Conservation (phyloP, 1,139 yeast species). For the Lipomyces yarrowii region DNA sequence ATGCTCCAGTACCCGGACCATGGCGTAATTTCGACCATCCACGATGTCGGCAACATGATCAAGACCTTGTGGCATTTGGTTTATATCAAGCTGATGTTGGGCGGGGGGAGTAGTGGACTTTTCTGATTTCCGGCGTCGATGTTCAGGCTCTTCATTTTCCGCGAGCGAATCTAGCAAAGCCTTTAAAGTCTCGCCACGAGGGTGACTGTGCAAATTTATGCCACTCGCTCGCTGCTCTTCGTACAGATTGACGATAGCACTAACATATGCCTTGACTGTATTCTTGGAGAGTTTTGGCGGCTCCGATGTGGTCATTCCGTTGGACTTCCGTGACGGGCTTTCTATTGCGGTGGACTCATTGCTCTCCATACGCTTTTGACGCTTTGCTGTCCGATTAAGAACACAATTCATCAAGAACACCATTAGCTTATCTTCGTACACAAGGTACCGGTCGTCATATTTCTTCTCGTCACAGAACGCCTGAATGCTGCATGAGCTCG, state of each 20-base stretch:
- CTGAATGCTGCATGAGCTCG: background rate
- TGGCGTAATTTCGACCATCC: background rate
- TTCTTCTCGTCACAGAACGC: conserved; percentile 11
- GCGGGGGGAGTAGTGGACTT: conserved; percentile 1
- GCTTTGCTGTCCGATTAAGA: conserved; percentile 6
- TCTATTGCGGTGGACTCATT: background rate
- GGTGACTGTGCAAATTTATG: conserved; percentile 11
- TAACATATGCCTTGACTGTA: conserved; percentile 11
- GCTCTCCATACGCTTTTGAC: conserved; percentile 1
- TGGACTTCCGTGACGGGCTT: background rate
- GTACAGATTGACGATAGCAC: conserved; percentile 12
- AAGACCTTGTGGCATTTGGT: background rate
- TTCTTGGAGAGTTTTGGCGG: conserved; percentile 11
- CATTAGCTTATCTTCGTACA: conserved; percentile 8
- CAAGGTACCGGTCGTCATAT: conserved; percentile 13
- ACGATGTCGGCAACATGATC: conserved; percentile 1
- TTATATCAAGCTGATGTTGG: background rate
- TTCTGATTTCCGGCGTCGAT: conserved; percentile 5
- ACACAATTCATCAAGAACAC: conserved; percentile 7
- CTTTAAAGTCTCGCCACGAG: conserved; percentile 11
- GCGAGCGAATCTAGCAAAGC: conserved; percentile 7
- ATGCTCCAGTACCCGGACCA: background rate
- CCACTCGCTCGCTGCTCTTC: conserved; percentile 10
- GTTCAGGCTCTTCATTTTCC: conserved; percentile 15
- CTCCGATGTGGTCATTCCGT: background rate